Evolutionary conservation across 2,329 filamentous ascomycete species (phyloP).

Genomic region (Colletotrichum sp.): DNA sequence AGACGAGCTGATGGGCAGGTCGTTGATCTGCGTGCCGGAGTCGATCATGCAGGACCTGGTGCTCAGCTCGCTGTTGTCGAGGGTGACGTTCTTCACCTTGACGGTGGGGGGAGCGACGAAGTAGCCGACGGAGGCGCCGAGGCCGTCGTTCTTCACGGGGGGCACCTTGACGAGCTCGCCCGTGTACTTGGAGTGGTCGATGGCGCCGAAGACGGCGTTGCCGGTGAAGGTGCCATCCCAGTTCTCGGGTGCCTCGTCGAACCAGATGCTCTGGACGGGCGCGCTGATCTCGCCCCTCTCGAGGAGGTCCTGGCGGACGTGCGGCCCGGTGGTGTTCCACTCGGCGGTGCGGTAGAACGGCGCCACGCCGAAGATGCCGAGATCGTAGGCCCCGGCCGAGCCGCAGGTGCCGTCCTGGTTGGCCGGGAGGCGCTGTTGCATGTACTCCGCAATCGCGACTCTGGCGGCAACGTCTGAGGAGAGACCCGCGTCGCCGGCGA

Average conservation of each 20-base stretch:
- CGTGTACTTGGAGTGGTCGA: constrained; percentile 1
- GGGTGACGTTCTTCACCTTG: not conserved
- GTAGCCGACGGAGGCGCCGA: constrained; percentile 3
- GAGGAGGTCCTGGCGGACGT: constrained; percentile 10
- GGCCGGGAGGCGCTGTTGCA: not conserved
- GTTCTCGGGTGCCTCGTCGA: constrained; percentile 1
- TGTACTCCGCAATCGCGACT: constrained; percentile 1
- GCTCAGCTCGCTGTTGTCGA: not conserved
- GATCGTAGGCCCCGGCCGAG: not conserved
- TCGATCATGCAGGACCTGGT: not conserved
- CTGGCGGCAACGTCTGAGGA: not conserved
- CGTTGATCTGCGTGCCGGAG: constrained; percentile 2
- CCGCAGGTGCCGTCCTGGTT: not conserved
- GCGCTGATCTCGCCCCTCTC: constrained; percentile 5
- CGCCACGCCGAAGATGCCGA: constrained; percentile 1
- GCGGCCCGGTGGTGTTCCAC: constrained; percentile 13
- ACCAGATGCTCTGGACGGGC: constrained; percentile 16
- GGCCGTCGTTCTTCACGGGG: not conserved
- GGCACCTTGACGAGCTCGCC: constrained; percentile 2
- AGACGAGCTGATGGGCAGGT: not conserved
- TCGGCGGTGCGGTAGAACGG: constrained; percentile 10
- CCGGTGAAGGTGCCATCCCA: constrained; percentile 14
- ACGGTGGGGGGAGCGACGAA: constrained; percentile 3
- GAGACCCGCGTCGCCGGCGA: not conserved
- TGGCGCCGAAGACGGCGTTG: constrained; percentile 9